Percentiles rank a stretch among this genome's conserved stretches.
These are phyloP conservation scores for Microcera coccophila DNA, from an alignment of 2,329 filamentous ascomycete genomes.

Conservation along the genomic window DNA sequence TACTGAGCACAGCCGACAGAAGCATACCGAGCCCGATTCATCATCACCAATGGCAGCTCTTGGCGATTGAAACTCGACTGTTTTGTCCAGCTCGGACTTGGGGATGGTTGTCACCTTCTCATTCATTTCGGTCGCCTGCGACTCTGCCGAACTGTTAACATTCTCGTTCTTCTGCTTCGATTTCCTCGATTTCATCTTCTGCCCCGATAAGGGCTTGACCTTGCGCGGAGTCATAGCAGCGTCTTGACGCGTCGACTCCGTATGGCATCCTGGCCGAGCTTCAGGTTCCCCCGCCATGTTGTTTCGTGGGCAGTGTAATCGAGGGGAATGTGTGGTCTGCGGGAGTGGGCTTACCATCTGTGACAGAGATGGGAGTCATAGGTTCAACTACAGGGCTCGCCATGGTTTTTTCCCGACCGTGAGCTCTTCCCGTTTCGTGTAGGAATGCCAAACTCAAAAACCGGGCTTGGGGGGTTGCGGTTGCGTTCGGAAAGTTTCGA, in stretches of 20 bases:
- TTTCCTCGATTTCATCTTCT: not conserved
- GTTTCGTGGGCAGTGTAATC: not conserved
- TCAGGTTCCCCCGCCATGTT: not conserved
- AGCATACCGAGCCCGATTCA: not conserved
- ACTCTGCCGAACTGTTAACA: conserved; percentile 13
- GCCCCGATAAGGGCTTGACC: not conserved
- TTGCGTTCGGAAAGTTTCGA: conserved; percentile 1
- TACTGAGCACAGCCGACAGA: not conserved
- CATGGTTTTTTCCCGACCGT: conserved; percentile 9
- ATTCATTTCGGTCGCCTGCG: conserved; percentile 8
- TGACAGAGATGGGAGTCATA: conserved; percentile 1
- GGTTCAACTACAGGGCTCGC: conserved; percentile 10
- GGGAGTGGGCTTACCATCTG: conserved; percentile 16
- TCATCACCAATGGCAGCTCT: not conserved
- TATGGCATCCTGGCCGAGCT: not conserved
- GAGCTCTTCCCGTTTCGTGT: not conserved
- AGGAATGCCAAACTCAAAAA: conserved; percentile 1
- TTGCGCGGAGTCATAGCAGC: conserved; percentile 2
- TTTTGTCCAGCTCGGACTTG: conserved; percentile 15
- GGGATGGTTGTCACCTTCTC: conserved; percentile 22
- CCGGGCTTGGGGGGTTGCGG: conserved; percentile 7
- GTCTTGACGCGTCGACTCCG: conserved; percentile 5
- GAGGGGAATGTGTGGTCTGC: not conserved
- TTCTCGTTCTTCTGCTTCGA: not conserved
- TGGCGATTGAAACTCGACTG: conserved; percentile 3